Evolutionary conservation across 257 asterid species (phyloP).

Genomic region (Solanum commersonii): DNA sequence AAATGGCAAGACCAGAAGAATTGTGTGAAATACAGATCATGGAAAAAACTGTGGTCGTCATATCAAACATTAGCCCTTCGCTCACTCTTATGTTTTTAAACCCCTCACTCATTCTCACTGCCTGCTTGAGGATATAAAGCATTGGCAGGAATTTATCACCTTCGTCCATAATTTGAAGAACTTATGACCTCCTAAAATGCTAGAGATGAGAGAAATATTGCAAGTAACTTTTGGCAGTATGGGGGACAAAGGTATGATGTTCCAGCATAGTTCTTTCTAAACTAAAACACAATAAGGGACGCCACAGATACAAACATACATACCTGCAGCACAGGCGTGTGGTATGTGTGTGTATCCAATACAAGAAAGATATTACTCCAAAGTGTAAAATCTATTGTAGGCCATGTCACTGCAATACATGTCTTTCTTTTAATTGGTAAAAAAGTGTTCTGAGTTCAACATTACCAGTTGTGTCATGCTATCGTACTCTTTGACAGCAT

Average conservation of each 20-base stretch:
- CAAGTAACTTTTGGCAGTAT: neutral
- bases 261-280: neutral
- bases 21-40: neutral
- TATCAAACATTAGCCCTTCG: neutral
- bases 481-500: slow-evolving; percentile 92
- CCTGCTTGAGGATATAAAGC: neutral
- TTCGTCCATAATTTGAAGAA: neutral
- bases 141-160: neutral
- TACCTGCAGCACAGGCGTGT: neutral
- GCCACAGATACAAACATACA: neutral
- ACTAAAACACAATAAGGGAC: neutral
- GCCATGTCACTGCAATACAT: neutral
- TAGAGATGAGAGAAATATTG: neutral
- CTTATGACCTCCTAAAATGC: neutral
- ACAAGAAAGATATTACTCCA: neutral
- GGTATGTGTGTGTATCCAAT: neutral
- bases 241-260: neutral
- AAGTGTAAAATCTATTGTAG: neutral
- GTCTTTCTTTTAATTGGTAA: neutral
- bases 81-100: neutral
- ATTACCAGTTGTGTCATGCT: slow-evolving; percentile 91
- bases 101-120: neutral
- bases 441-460: neutral
- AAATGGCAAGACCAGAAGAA: neutral
- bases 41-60: neutral